Evolutionary conservation across 208 protist genomes (phyloP).

Genomic region (Herpetomonas tarakana): DNA sequence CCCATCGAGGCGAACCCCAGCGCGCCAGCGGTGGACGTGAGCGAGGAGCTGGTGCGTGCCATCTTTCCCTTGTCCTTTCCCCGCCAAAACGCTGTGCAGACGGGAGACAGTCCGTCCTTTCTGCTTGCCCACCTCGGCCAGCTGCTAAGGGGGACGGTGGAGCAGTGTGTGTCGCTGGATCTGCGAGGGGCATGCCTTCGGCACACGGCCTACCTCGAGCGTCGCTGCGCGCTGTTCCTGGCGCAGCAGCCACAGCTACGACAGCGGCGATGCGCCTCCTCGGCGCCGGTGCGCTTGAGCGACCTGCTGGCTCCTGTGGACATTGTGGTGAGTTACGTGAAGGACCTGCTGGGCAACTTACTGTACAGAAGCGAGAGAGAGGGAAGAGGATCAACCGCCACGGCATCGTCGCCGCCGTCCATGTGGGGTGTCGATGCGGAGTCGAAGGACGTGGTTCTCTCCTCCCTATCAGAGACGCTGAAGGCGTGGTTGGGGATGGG

Average conservation of each 20-base stretch:
- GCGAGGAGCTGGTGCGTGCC: too few relatives aligned
- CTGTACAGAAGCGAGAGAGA: conserved; percentile 11
- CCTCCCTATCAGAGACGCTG: too few relatives aligned
- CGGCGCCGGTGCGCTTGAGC: conserved; percentile 4
- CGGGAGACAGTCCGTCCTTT: not conserved
- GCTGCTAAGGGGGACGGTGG: not conserved
- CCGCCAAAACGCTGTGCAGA: too few relatives aligned
- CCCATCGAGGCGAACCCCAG: too few relatives aligned
- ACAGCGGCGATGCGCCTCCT: not conserved
- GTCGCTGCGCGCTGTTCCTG: too few relatives aligned
- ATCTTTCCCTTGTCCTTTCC: too few relatives aligned
- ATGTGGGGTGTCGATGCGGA: too few relatives aligned
- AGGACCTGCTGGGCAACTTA: conserved; percentile 26
- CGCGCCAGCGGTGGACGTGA: too few relatives aligned
- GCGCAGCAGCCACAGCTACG: not conserved
- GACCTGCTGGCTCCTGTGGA: conserved; percentile 29
- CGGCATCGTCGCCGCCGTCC: too few relatives aligned
- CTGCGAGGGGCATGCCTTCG: not conserved
- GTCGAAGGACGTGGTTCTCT: too few relatives aligned
- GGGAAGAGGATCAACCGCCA: too few relatives aligned
- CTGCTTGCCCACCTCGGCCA: not conserved
- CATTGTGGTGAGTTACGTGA: conserved; percentile 46
- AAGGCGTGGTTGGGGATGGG: too few relatives aligned
- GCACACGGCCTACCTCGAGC: not conserved
- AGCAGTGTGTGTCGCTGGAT: not conserved